Conservation (phyloP, 2,329 filamentous ascomycete species). For the Acephala macrosclerotiorum region DNA sequence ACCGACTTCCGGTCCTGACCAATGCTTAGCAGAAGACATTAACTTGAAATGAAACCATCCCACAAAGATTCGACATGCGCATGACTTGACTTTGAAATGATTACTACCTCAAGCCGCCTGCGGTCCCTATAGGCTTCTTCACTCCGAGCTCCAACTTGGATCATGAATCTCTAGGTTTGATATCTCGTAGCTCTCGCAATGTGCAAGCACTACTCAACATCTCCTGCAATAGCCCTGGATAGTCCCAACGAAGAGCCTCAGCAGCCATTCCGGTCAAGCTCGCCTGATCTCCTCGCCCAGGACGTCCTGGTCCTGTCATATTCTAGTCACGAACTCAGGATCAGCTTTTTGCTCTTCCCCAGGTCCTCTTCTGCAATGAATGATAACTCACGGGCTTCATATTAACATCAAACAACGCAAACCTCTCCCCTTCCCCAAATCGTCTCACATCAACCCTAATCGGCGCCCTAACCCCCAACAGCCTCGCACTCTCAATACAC, state of each 20-base stretch:
- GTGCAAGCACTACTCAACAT: slow-evolving; percentile 41
- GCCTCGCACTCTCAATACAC: slow-evolving; percentile 49
- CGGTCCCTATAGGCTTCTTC: no score
- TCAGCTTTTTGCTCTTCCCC: background rate
- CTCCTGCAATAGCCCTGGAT: slow-evolving; percentile 46
- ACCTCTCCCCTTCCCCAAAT: slow-evolving; percentile 44
- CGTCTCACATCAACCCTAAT: slow-evolving; percentile 56
- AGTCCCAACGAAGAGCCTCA: slow-evolving; percentile 51
- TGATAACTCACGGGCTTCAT: slow-evolving; percentile 55
- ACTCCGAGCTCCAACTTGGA: background rate
- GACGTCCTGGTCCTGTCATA: slow-evolving; percentile 56
- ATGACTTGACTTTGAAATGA: background rate
- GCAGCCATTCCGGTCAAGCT: slow-evolving; percentile 55
- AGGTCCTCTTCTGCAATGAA: background rate
- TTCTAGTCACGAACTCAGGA: slow-evolving; percentile 46
- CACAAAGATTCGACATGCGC: background rate
- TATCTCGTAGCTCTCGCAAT: slow-evolving; percentile 16
- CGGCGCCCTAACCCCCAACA: slow-evolving; percentile 51
- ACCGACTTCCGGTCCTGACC: background rate
- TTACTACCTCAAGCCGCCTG: background rate
- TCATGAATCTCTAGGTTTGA: no score
- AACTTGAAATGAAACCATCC: background rate
- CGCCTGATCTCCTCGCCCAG: slow-evolving; percentile 55
- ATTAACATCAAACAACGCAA: slow-evolving; percentile 59
- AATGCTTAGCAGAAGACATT: background rate